Evolutionary conservation across 805 yeast genomes (phyloP), one percentile per base, ranked within the genome.

Genomic region (Candida methanosorbosa): DNA sequence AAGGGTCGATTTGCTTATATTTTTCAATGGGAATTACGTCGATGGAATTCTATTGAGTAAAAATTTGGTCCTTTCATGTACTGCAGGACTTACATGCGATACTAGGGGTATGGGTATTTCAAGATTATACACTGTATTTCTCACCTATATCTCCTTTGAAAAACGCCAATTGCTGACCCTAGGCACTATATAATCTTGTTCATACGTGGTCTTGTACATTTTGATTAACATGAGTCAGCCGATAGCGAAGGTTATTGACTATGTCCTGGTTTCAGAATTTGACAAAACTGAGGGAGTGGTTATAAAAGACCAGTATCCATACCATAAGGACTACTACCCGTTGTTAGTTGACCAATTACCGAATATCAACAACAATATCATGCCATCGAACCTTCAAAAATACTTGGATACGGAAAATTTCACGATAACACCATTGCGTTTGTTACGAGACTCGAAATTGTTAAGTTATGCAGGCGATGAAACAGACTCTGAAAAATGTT

Each of bases 241-340:
- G 11, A 24, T 18, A n/a, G 30, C 32, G 4, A 16, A 37, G 2
- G 36, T 38, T 9, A 35, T 50, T 13, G 56, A 53, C n/a, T 54
- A 49, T 27, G 42, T 56, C 1, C 33, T 85, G 22, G 68, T 86
- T 5, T 82, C 90, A 1, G 88, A 82, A 56, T 87, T 86, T 53
- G 92, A 86, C 52, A 75, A 79, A 42, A 79, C 73, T 46, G 64
- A 74, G 36, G 95, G 96, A 0, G 79, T 92, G 0, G 62, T 72
- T 4, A 57, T 86, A 22, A 63, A 63, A 34, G 70, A 72, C 43
- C 87, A 79, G 47, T 66, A 70, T 34, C 90, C 94, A 0, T 17
- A 33, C 9, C 38, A 33, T 46, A 65, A 30, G 45, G 50, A 26
- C 55, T 59, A 33, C 45, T 71, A 31, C 72, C 80, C 78, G 27